Conservation (phyloP, 768 basidiomycete species). For the Sarcodon aspratus region DNA sequence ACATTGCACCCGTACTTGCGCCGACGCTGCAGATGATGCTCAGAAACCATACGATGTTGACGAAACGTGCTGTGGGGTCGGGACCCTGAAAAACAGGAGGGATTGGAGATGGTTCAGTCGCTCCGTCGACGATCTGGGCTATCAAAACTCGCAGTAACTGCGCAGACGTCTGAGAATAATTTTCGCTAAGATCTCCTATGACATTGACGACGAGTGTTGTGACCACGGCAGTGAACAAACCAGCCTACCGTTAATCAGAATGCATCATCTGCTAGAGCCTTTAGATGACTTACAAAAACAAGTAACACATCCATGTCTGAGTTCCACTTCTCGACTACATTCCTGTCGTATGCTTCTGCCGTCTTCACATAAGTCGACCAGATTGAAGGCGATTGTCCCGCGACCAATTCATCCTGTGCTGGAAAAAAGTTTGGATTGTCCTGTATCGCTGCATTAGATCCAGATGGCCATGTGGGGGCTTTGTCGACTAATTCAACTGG, state of each 20-base stretch:
- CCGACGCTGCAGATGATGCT: slow-evolving; percentile 25
- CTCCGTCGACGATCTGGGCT: background rate
- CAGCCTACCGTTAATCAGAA: slow-evolving; percentile 12
- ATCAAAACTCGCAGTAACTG: background rate
- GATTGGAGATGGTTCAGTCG: too few species aligned
- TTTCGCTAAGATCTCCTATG: slow-evolving; percentile 9
- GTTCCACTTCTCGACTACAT: slow-evolving; percentile 3
- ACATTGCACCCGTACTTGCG: slow-evolving; percentile 30
- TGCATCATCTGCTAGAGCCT: background rate
- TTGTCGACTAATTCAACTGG: too few species aligned
- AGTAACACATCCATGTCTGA: slow-evolving; percentile 6
- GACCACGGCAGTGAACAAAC: slow-evolving; percentile 17
- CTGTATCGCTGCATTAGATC: too few species aligned
- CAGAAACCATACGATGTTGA: slow-evolving; percentile 31
- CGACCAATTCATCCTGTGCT: too few species aligned
- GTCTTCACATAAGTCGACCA: background rate
- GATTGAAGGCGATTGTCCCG: background rate
- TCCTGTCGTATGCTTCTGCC: background rate
- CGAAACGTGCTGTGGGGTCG: slow-evolving; percentile 20
- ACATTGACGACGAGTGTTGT: slow-evolving; percentile 18
- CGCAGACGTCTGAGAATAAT: slow-evolving; percentile 2
- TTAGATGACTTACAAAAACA: slow-evolving; percentile 4
- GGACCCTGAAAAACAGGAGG: slow-evolving; percentile 5
- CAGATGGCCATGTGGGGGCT: too few species aligned
- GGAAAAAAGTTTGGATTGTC: too few species aligned